Base-by-base conservation (phyloP, 176 grass and related monocot species). In the Triticum aestivum region DNA sequence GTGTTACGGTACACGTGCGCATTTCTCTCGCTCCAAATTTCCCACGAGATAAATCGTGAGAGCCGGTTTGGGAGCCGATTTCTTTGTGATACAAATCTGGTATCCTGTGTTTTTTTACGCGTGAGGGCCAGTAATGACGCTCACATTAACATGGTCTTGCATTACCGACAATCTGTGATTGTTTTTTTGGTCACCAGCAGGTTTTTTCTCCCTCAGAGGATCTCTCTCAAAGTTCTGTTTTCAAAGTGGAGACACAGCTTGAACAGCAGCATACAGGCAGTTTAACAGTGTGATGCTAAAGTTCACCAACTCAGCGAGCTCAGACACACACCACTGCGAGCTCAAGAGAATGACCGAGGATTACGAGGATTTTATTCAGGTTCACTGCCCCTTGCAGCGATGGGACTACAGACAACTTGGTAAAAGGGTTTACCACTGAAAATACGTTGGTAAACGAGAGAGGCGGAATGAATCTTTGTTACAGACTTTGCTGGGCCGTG, bases 361-460 rank as follows among this genome's bases (percentile, higher is more conserved):
- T 70, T 64, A 71, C 61, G 85, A 80, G 75, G 64, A 86, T 87
- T 83, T 91, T 91, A 84, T 87, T 91, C 47, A 49, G 67, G 68
- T 69, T 76, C 86, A 65, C 90, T 91, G 86, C 33, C 78, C 86
- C 86, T 71, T 85, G 82, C 86, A 88, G 86, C 71, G 89, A 88
- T 21, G 47, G 70, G 81, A 90, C 88, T 90, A 93, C 86, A 85
- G 86, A 88, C 83, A 90, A 92, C 90, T 78, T 79, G 81, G 56
- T 77, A 90, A 61, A 82, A 91, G 69, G 23, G 93, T 92, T 95
- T 95, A 95, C 93, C 93, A 89, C 87, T 87, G 86, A 86, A 86
- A 95, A 95, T 92, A 92, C 86, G 88, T 79, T 90, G 91, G 91
- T 91, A 95, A 95, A 95, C 93, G 91, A 95, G 93, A 83, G 56